These are phyloP conservation scores for Neurospora tetraspora DNA, from an alignment of 495 filamentous ascomycete species.

Conservation along the genomic window DNA sequence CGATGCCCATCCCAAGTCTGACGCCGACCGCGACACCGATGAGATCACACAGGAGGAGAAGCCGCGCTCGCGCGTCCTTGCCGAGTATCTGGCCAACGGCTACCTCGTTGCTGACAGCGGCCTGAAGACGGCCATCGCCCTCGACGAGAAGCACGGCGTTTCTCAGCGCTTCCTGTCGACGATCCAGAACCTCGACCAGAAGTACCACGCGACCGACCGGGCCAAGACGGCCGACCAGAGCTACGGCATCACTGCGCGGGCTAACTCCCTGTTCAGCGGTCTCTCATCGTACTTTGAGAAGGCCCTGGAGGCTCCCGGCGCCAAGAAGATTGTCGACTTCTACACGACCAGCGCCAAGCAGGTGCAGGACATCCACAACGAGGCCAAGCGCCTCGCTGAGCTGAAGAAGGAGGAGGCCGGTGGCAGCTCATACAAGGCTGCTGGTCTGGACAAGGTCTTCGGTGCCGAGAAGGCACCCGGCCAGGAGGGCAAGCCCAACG, in stretches of 20 bases:
- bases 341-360: conserved; percentile 74
- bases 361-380: conserved; percentile 82
- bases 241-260: conserved; percentile 63
- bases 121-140: conserved; percentile 71
- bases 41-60: conserved; percentile 81
- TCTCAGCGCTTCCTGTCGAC: conserved; percentile 63
- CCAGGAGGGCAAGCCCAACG: not conserved
- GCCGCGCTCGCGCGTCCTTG: conserved; percentile 81
- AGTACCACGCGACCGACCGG: conserved; percentile 69
- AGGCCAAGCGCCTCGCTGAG: conserved; percentile 79
- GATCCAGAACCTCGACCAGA: conserved; percentile 66
- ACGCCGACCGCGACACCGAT: conserved; percentile 50
- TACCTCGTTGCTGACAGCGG: conserved; percentile 81
- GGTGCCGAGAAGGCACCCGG: conserved; percentile 28
- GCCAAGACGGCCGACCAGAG: conserved; percentile 64
- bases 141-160: conserved; percentile 87
- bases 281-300: conserved; percentile 79
- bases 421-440: conserved; percentile 37
- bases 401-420: conserved; percentile 64
- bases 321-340: conserved; percentile 75
- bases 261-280: conserved; percentile 52
- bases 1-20: conserved; percentile 43
- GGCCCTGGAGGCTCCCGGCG: conserved; percentile 73
- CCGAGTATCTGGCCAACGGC: conserved; percentile 92
- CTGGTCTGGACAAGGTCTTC: conserved; percentile 35